These are phyloP conservation scores for Pyrus communis DNA, from an alignment of 306 rosid species.

Conservation along the genomic window DNA sequence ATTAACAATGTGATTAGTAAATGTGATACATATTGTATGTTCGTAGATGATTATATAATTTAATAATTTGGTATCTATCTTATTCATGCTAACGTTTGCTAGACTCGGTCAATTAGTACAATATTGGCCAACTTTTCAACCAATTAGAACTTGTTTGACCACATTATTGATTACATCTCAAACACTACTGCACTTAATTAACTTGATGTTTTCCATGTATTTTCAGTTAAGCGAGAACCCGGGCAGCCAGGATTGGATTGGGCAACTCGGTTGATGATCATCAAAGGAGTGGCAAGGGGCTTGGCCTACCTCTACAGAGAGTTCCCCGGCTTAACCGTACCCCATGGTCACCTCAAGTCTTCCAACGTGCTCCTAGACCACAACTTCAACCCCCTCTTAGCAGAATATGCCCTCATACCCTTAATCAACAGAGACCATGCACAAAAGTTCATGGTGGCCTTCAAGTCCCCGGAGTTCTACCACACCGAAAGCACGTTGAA, in stretches of 20 bases:
- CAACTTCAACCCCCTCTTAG: conserved; percentile 32
- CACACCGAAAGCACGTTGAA: conserved; percentile 16
- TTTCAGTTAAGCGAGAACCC: conserved; percentile 36
- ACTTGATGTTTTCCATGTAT: background rate
- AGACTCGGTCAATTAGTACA: background rate
- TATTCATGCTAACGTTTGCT: no score
- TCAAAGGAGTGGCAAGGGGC: conserved; percentile 71
- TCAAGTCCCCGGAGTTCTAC: conserved; percentile 51
- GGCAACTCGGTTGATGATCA: conserved; percentile 64
- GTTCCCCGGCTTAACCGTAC: conserved; percentile 27
- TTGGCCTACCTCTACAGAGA: conserved; percentile 50
- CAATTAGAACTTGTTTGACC: background rate
- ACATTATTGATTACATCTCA: background rate
- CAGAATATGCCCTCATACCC: conserved; percentile 51
- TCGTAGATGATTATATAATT: no score
- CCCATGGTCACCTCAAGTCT: conserved; percentile 88
- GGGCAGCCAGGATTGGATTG: conserved; percentile 40
- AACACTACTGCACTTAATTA: background rate
- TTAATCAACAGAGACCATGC: conserved; percentile 45
- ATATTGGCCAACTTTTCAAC: background rate
- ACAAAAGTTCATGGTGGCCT: conserved; percentile 52
- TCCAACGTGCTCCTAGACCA: conserved; percentile 61
- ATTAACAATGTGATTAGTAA: background rate
- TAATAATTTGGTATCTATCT: no score
- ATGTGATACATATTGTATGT: rapidly evolving